Conservation (phyloP, 495 filamentous ascomycete genomes). For the Cercophora samala region DNA sequence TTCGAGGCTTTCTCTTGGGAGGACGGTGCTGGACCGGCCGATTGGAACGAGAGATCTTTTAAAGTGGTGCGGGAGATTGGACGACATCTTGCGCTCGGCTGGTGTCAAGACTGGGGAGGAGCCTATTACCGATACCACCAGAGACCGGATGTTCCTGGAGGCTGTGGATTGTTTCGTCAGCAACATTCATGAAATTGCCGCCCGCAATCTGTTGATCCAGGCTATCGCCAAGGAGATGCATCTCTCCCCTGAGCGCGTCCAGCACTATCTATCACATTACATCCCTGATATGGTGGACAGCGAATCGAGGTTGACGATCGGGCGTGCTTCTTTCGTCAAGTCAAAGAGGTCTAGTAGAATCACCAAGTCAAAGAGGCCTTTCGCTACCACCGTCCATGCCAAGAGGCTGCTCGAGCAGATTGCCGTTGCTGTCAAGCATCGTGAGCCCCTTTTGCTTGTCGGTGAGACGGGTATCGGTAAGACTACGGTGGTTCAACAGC, state of each 20-base stretch:
- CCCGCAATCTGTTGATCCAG: constrained; percentile 58
- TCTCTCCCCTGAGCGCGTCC: constrained; percentile 71
- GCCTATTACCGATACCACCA: constrained; percentile 63
- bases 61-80: constrained; percentile 80
- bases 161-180: constrained; percentile 84
- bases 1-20: constrained; percentile 52
- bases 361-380: constrained; percentile 54
- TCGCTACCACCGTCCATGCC: constrained; percentile 71
- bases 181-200: constrained; percentile 62
- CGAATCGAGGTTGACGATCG: constrained; percentile 58
- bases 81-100: constrained; percentile 54
- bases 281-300: constrained; percentile 61
- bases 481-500: constrained; percentile 89
- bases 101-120: constrained; percentile 70
- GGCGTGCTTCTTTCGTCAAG: constrained; percentile 60
- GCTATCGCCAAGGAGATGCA: constrained; percentile 80
- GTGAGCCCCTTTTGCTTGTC: constrained; percentile 86
- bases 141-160: constrained; percentile 87
- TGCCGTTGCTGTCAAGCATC: constrained; percentile 71
- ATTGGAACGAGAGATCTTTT: constrained; percentile 78
- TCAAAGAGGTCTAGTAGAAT: constrained; percentile 38
- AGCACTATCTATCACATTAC: constrained; percentile 65
- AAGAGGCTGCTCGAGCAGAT: constrained; percentile 77
- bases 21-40: constrained; percentile 54
- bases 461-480: constrained; percentile 99